A percentile compares a stretch with the other conserved stretches of the same genome.
These are phyloP conservation scores for Talaromyces atroroseus DNA, from an alignment of 2,329 filamentous ascomycete species.

Conservation along the genomic window DNA sequence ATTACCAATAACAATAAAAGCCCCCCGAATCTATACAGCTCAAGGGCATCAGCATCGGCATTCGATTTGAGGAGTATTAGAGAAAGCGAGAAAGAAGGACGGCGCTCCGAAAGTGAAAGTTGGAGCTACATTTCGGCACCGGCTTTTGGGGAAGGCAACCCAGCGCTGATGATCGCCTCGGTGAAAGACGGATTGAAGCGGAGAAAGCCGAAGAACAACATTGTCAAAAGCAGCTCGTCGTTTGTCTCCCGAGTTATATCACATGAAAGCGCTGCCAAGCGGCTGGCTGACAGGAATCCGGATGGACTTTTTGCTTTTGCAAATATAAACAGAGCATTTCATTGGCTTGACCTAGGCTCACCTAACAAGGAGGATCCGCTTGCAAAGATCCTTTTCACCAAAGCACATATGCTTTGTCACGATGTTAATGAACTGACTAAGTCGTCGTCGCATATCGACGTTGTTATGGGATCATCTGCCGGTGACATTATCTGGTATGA, in stretches of 20 bases:
- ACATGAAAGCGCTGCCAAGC: slow-evolving; percentile 73
- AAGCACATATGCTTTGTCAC: slow-evolving; percentile 90
- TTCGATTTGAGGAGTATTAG: slow-evolving; percentile 46
- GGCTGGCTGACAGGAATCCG: slow-evolving; percentile 68
- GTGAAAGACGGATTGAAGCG: slow-evolving; percentile 67
- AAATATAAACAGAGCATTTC: slow-evolving; percentile 90
- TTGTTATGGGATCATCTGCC: slow-evolving; percentile 93
- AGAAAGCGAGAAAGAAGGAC: slow-evolving; percentile 57
- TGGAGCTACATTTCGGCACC: slow-evolving; percentile 45
- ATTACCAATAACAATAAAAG: slow-evolving; percentile 59
- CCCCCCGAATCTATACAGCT: slow-evolving; percentile 44
- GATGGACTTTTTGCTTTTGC: slow-evolving; percentile 87
- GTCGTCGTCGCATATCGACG: slow-evolving; percentile 71
- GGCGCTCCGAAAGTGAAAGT: slow-evolving; percentile 57
- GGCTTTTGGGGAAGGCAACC: slow-evolving; percentile 82
- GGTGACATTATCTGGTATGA: slow-evolving; percentile 99
- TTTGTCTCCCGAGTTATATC: slow-evolving; percentile 96
- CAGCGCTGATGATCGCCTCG: slow-evolving; percentile 58
- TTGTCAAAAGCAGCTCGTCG: slow-evolving; percentile 96
- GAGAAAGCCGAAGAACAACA: slow-evolving; percentile 95
- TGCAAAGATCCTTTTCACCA: slow-evolving; percentile 94
- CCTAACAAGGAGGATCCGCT: slow-evolving; percentile 70
- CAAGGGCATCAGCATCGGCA: slow-evolving; percentile 48
- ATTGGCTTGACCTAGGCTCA: slow-evolving; percentile 89
- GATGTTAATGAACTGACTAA: slow-evolving; percentile 85